Evolutionary conservation across 2,329 filamentous ascomycete species (phyloP), one percentile per base, ranked within the genome.

Genomic region (Amphichorda felina): DNA sequence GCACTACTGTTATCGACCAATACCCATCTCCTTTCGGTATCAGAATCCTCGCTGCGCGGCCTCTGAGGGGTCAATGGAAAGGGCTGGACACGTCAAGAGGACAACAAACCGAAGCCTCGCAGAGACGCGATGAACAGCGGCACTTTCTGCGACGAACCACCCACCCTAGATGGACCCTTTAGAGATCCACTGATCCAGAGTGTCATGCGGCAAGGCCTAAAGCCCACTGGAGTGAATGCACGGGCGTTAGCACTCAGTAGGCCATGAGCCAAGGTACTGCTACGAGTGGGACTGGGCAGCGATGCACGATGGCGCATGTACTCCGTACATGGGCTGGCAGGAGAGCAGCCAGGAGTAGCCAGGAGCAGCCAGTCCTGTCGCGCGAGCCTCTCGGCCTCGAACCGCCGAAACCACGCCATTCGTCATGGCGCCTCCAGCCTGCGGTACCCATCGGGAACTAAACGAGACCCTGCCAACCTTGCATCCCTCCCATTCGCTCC

Each of bases 221-320:
- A 17, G 17, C 17, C 21, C 21, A 24, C 21, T 6, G 6, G 21
- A 24, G 21, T n/a, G n/a, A n/a, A n/a, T n/a, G n/a, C n/a, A n/a
- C n/a, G n/a, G n/a, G n/a, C n/a, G n/a, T n/a, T n/a, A n/a, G n/a
- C n/a, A n/a, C n/a, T n/a, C n/a, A n/a, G n/a, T n/a, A n/a, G n/a
- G n/a, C 21, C 21, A 19, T 5, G 10, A 16, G 15, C 9, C 17
- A 4, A 31, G 14, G 29, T 31, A 31, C 29, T 31, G 17, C 15
- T 57, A 59, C 56, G 48, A 50, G 45, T 30, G 44, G 22, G 32
- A 42, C 56, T 57, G 54, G 55, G 55, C 51, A 59, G 52, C 54
- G 38, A 57, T 53, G 51, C 54, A 40, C 54, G 47, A 45, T 37
- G 46, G 46, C 43, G 41, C 40, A 46, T 40, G 45, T 53, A 50